Base-by-base conservation (phyloP, 768 basidiomycete species). In the Sporobolomyces phaffii region DNA sequence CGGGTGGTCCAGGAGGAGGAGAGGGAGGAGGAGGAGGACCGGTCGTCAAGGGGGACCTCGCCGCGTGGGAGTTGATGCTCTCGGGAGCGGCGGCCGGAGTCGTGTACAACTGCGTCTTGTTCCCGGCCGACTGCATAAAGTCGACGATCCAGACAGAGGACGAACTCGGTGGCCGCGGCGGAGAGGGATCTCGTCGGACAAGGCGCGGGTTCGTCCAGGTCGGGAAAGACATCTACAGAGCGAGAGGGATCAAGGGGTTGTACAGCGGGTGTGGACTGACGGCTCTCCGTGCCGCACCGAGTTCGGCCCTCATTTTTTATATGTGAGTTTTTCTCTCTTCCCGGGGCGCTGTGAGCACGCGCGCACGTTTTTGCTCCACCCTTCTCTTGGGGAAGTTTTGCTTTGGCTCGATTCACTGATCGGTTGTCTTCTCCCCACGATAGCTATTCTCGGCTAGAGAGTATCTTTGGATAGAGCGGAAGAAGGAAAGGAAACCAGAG, bases 211-310 rank as follows among this genome's bases (percentile, higher is more conserved):
- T 79, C 76, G 78, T 78, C 73, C 81, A 82, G 38, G 88, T 85
- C 56, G 85, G 84, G 40, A 81, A 76, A 73, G 84, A 84, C 71
- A 85, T 96, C 81, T 94, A 87, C 76, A 77, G 76, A 45, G 83
- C 82, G 24, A 84, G 88, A 76, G 94, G 94, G 3, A 69, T 96
- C 10, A 82, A 81, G 50, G 94, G 93, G 3, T 77, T 96, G 72
- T 98, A 98, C 78, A 88, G 90, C 29, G 94, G 94, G 0, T 91
- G 89, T 75, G 92, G 91, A 15, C 85, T 97, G 76, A 98, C 93
- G 0, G 86, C 90, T 22, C 83, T 86, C 47, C 81, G 91, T 62
- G 85, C 87, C 10, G 85, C 92, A 60, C 91, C 91, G 13, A 91
- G 89, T 75, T 91, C 88, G 75, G 93, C 89, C 8, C 82, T 97